phyloP scores from a whole-genome alignment of 2,329 filamentous ascomycete species.

The Neonectria punicea region DNA sequence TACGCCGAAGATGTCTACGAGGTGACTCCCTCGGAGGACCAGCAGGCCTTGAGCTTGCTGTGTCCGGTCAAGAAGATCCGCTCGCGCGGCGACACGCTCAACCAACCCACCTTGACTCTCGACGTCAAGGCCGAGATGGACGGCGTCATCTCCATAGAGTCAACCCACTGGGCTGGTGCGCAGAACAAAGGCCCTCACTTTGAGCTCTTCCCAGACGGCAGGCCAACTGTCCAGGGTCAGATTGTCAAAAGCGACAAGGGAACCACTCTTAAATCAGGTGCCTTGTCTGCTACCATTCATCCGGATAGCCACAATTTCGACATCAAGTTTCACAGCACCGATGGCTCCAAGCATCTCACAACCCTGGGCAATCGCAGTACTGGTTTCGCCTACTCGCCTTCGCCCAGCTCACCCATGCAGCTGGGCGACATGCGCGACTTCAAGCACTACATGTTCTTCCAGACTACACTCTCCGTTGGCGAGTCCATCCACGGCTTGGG shows the following conservation, averaged over 20 bases:
- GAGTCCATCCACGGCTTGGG: constrained; percentile 80
- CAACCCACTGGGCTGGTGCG: constrained; percentile 53
- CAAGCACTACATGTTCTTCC: constrained; percentile 66
- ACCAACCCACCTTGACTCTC: constrained; percentile 62
- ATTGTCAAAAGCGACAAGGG: constrained; percentile 47
- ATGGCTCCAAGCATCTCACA: constrained; percentile 51
- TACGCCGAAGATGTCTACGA: constrained; percentile 73
- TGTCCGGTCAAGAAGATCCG: constrained; percentile 66
- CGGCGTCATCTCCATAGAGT: constrained; percentile 53
- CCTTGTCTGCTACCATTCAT: constrained; percentile 49
- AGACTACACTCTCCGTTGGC: constrained; percentile 64
- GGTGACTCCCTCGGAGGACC: constrained; percentile 55
- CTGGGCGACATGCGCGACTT: constrained; percentile 53
- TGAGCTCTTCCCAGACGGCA: constrained; percentile 52
- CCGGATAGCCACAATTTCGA: constrained; percentile 51
- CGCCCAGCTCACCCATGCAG: constrained; percentile 48
- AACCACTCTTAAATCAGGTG: constrained; percentile 50
- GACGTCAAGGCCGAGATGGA: constrained; percentile 51
- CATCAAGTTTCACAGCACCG: constrained; percentile 52
- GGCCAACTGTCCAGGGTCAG: constrained; percentile 43
- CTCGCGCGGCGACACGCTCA: constrained; percentile 65
- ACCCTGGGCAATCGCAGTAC: constrained; percentile 52
- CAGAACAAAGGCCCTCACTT: constrained; percentile 52
- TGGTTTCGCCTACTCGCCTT: constrained; percentile 51
- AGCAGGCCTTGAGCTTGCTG: constrained; percentile 62